A percentile compares a stretch with the other conserved stretches of the same genome.
Evolutionary conservation across 164 flowering plant genomes (phyloP).

Genomic region (Echeveria elegans): DNA sequence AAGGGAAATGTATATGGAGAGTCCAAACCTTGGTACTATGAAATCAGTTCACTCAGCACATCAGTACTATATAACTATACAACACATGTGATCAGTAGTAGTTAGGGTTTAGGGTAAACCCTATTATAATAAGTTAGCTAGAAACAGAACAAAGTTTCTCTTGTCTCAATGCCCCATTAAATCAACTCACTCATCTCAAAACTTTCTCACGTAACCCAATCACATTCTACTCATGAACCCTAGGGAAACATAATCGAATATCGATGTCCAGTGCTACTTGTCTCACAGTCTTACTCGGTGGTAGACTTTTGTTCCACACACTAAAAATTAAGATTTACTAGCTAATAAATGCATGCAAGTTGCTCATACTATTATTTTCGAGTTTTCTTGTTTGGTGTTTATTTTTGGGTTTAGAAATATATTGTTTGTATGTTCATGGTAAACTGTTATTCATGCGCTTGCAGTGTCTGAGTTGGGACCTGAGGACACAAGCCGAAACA

Average conservation of each 20-base stretch:
- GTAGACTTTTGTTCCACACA: not conserved
- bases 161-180: not conserved
- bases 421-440: not conserved
- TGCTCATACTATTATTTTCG: too few relatives aligned
- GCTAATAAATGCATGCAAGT: too few relatives aligned
- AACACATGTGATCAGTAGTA: not conserved
- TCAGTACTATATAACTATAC: too few relatives aligned
- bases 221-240: slow-evolving; percentile 5
- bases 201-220: not conserved
- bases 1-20: not conserved
- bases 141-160: not conserved
- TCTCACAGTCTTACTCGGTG: not conserved
- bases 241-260: not conserved
- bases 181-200: not conserved
- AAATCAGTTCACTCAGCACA: not conserved
- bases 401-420: not conserved
- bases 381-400: too few relatives aligned
- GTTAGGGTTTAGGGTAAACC: not conserved
- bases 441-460: not conserved
- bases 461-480: slow-evolving; percentile 82
- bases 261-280: not conserved
- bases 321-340: not conserved
- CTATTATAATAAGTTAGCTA: not conserved
- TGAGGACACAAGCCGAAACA: slow-evolving; percentile 84
- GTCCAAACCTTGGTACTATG: not conserved